Evolutionary conservation across 192 early-diverging fungal genomes (phyloP).

Genomic region (Backusella sp.): DNA sequence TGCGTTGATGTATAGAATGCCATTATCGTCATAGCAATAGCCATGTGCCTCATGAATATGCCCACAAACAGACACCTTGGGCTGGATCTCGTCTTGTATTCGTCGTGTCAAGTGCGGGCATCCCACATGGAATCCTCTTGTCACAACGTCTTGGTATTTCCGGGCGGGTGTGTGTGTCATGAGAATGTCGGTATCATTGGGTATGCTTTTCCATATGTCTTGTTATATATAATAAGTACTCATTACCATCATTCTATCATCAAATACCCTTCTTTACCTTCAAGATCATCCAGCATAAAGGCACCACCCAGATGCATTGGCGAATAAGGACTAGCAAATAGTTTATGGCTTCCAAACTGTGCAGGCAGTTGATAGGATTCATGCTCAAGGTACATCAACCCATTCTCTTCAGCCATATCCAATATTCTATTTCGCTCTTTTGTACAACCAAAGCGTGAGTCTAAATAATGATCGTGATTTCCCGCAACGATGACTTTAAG

Average conservation of each 20-base stretch:
- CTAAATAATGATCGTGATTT: conserved; percentile 35
- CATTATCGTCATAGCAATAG: background rate
- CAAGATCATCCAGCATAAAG: conserved; percentile 28
- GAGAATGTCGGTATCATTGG: conserved; percentile 26
- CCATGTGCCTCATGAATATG: conserved; percentile 41
- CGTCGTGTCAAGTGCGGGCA: conserved; percentile 19
- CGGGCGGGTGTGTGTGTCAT: conserved; percentile 32
- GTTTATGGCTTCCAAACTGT: conserved; percentile 6
- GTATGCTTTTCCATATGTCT: conserved; percentile 30
- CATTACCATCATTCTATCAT: background rate
- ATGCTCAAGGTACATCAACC: conserved; percentile 34
- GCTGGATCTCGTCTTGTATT: conserved; percentile 17
- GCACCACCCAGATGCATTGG: conserved; percentile 28
- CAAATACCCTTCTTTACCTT: background rate
- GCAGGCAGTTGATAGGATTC: conserved; percentile 21
- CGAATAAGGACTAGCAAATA: conserved; percentile 31
- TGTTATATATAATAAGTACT: background rate
- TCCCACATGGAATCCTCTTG: conserved; percentile 20
- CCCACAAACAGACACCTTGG: conserved; percentile 31
- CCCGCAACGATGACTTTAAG: conserved; percentile 32
- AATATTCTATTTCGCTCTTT: conserved; percentile 14
- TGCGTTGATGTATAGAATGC: conserved; percentile 29
- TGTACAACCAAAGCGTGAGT: conserved; percentile 1
- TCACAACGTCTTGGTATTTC: conserved; percentile 14
- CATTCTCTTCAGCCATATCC: conserved; percentile 7